These are phyloP conservation scores for Tetrapisispora fleetii DNA, from an alignment of 805 yeast species.

Conservation along the genomic window DNA sequence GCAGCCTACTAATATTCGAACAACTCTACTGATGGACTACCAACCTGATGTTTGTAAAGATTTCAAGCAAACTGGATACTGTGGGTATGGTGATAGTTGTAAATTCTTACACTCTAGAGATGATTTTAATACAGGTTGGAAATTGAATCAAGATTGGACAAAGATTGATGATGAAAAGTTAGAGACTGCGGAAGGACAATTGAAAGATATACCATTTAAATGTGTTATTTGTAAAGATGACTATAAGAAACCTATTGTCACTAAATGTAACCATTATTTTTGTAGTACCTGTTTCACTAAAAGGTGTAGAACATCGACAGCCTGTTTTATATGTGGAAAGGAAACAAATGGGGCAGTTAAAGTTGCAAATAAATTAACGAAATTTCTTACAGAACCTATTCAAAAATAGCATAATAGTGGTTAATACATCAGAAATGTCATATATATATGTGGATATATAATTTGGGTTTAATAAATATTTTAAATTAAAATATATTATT, in stretches of 20 bases:
- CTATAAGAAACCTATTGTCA: slow-evolving; percentile 46
- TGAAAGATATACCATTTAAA: slow-evolving; percentile 41
- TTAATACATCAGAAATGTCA: too few species aligned
- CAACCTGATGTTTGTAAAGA: slow-evolving; percentile 95
- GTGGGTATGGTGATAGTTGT: slow-evolving; percentile 97
- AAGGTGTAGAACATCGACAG: slow-evolving; percentile 33
- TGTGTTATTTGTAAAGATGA: slow-evolving; percentile 52
- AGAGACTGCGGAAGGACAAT: slow-evolving; percentile 4
- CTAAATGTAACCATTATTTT: slow-evolving; percentile 53
- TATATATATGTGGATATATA: too few species aligned
- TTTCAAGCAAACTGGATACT: slow-evolving; percentile 79
- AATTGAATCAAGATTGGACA: slow-evolving; percentile 66
- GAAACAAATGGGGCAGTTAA: slow-evolving; percentile 53
- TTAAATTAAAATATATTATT: too few species aligned
- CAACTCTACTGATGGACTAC: slow-evolving; percentile 69
- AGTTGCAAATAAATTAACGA: slow-evolving; percentile 38
- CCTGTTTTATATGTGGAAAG: slow-evolving; percentile 48
- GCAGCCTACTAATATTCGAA: slow-evolving; percentile 39
- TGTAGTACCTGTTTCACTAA: slow-evolving; percentile 52
- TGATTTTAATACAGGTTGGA: slow-evolving; percentile 65
- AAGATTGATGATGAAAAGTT: slow-evolving; percentile 15
- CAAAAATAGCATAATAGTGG: background rate
- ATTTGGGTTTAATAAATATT: too few species aligned
- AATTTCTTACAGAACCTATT: slow-evolving; percentile 10
- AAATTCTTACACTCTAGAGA: slow-evolving; percentile 88